Base-by-base conservation (phyloP, 2,329 filamentous ascomycete genomes). In the Cercospora zeae-maydis region DNA sequence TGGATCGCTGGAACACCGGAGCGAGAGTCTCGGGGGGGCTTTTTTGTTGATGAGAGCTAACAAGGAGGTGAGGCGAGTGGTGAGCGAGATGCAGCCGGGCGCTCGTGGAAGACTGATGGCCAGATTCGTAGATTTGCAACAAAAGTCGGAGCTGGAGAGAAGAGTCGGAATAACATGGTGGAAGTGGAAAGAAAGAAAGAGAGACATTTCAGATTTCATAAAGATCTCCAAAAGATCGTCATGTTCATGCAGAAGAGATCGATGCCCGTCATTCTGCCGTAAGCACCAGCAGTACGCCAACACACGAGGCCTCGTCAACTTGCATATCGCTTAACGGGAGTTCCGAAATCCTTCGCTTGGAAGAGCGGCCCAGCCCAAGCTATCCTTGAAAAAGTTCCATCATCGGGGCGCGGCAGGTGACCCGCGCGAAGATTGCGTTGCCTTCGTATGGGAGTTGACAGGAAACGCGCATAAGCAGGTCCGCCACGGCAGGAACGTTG, bases 241-340 rank as follows among this genome's bases (percentile, higher is more conserved):
- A 14, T 13, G 13, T 47, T 47, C 39, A 19, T 47, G 42, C 42
- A 24, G 9, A 47, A 13, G 42, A 14, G n/a, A 27, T 47, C 42
- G 19, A 47, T 47, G 16, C 10, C 21, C 42, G 42, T 21, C 42
- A 47, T 47, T 24, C 21, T 13, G 19, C 21, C 42, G 42, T 24
- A 27, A 47, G 42, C 42, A 21, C 7, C 14, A n/a, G n/a, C n/a
- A n/a, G n/a, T n/a, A n/a, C n/a, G n/a, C n/a, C n/a, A n/a, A n/a
- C n/a, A n/a, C n/a, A 54, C 51, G 51, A 19, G 30, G 10, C 51
- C 33, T 54, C 51, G 30, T 54, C 51, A 54, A 36, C 30, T 30
- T 36, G 51, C 51, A 36, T 33, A 21, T 33, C 51, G 51, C 51
- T 54, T 34, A 36, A 54, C n/a, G 33, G 51, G 51, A 54, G 51